These are phyloP conservation scores for Collybiopsis confluens DNA, from an alignment of 768 basidiomycete genomes.

Conservation along the genomic window DNA sequence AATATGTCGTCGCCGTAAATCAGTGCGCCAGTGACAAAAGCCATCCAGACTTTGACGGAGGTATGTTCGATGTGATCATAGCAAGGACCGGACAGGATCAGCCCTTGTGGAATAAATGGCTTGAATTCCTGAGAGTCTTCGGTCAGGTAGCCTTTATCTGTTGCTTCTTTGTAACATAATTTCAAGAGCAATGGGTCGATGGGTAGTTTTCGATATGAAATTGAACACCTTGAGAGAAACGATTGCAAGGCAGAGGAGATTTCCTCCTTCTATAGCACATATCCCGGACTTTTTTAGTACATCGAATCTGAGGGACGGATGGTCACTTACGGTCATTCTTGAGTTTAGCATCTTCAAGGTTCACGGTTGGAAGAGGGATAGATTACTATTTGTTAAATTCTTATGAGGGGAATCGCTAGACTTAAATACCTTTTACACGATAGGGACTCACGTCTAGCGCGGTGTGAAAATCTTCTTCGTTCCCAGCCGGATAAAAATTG, in stretches of 20 bases:
- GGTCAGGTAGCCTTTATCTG: conserved; percentile 20
- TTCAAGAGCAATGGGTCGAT: conserved; percentile 8
- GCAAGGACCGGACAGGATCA: conserved; percentile 20
- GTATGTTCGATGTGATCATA: conserved; percentile 25
- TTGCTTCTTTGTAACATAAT: conserved; percentile 19
- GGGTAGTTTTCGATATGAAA: conserved; percentile 8
- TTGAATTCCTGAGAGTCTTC: conserved; percentile 16
- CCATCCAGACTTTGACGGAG: conserved; percentile 28
- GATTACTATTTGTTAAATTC: no score
- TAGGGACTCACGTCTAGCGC: no score
- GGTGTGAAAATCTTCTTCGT: no score
- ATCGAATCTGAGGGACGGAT: no score
- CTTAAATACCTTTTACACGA: no score
- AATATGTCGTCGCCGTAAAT: conserved; percentile 33
- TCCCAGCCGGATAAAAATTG: no score
- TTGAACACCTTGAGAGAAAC: conserved; percentile 3
- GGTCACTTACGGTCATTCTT: no score
- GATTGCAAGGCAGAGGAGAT: background rate
- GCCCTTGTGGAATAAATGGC: conserved; percentile 28
- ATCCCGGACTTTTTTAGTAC: no score
- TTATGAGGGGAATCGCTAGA: no score
- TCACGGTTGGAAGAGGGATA: no score
- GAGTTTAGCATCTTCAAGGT: no score
- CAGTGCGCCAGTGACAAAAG: conserved; percentile 33
- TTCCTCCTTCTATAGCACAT: background rate